phyloP scores from a whole-genome alignment of 371 early-diverging fungal species.

The Syncephalastrum sp. region DNA sequence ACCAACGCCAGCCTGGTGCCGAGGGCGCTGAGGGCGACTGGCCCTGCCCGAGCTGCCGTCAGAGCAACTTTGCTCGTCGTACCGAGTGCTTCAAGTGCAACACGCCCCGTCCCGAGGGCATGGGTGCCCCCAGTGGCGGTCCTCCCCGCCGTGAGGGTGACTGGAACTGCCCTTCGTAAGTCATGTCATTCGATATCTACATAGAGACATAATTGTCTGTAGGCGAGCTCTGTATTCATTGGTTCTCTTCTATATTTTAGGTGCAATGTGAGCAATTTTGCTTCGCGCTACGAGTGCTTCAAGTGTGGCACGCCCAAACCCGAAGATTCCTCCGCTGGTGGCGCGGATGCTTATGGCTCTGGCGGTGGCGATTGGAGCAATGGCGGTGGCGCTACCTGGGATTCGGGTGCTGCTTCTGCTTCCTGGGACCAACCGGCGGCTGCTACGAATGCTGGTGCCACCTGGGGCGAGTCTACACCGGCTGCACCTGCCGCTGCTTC shows the following conservation, averaged over 20 bases:
- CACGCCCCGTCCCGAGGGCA: conserved; percentile 14
- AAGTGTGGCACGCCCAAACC: conserved; percentile 33
- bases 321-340: conserved; percentile 8
- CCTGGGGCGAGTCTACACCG: conserved; percentile 25
- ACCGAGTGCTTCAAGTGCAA: conserved; percentile 67
- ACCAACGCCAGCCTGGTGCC: conserved; percentile 28
- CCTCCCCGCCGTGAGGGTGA: conserved; percentile 32
- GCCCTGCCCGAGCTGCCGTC: conserved; percentile 30
- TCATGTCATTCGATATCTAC: too few relatives aligned
- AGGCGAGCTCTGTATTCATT: conserved; percentile 10
- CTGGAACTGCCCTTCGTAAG: conserved; percentile 31
- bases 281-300: conserved; percentile 28
- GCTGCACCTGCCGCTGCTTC: conserved; percentile 14
- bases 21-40: conserved; percentile 15
- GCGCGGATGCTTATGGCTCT: too few relatives aligned
- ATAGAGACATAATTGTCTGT: too few relatives aligned
- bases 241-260: conserved; percentile 19
- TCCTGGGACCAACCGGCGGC: conserved; percentile 24
- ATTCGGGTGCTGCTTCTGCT: conserved; percentile 17
- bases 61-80: conserved; percentile 38
- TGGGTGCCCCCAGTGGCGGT: conserved; percentile 10
- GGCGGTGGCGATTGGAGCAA: neutral
- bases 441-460: conserved; percentile 17
- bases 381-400: conserved; percentile 29
- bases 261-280: conserved; percentile 35